Evolutionary conservation across 371 early-diverging fungal species (phyloP).

Genomic region (Mucor saturninus): DNA sequence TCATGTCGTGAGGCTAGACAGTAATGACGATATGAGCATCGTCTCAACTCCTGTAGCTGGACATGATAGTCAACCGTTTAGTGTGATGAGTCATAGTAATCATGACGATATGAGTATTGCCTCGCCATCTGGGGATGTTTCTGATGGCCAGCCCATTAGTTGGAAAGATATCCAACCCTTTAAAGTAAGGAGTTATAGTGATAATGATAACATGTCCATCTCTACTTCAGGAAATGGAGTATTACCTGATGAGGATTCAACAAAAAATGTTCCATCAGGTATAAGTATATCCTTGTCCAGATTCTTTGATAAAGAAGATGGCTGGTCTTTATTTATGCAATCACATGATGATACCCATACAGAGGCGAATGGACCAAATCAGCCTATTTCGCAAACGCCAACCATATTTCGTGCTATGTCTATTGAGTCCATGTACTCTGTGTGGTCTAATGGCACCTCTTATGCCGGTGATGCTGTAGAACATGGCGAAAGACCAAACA

Average conservation of each 20-base stretch:
- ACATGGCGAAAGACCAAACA: not conserved
- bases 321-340: constrained; percentile 9
- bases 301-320: constrained; percentile 13
- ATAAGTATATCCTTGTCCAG: not conserved
- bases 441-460: constrained; percentile 15
- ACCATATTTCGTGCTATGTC: constrained; percentile 13
- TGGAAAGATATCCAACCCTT: not conserved
- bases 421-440: constrained; percentile 27
- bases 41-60: not conserved
- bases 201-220: not conserved
- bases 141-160: not conserved
- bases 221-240: not conserved
- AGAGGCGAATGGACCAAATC: not conserved
- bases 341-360: not conserved
- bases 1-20: not conserved
- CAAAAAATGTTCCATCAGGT: not conserved
- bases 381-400: not conserved
- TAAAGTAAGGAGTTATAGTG: not conserved
- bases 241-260: not conserved
- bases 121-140: not conserved
- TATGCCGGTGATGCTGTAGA: not conserved
- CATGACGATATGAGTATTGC: not conserved
- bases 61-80: not conserved
- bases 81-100: not conserved
- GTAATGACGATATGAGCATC: constrained; percentile 1